These are phyloP conservation scores for Apiotrichum sp. DNA, from an alignment of 1,284 basidiomycete genomes.

Conservation along the genomic window DNA sequence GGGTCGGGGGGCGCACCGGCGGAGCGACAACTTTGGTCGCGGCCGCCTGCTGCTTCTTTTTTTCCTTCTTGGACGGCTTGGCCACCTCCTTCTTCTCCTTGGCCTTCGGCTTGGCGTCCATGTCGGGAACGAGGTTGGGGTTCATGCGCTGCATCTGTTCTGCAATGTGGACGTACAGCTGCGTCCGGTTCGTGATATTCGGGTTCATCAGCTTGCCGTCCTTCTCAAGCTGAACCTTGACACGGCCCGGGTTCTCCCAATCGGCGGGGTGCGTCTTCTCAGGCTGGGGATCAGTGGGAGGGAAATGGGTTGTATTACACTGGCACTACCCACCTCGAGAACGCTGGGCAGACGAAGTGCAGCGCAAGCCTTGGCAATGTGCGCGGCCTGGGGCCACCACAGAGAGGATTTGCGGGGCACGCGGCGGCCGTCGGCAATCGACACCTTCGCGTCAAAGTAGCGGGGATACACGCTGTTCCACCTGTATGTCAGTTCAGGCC, in stretches of 20 bases:
- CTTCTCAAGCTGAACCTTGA: conserved; percentile 83
- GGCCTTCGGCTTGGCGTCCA: background rate
- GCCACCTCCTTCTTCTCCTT: conserved; percentile 10
- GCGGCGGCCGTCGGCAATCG: conserved; percentile 75
- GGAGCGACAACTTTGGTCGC: background rate
- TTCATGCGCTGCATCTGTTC: conserved; percentile 67
- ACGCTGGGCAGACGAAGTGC: conserved; percentile 70
- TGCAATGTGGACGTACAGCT: conserved; percentile 69
- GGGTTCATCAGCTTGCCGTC: conserved; percentile 68
- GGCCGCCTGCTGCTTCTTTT: conserved; percentile 5
- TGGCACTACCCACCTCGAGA: conserved; percentile 54
- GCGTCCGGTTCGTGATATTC: conserved; percentile 73
- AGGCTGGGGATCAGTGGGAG: conserved; percentile 24
- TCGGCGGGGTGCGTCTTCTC: conserved; percentile 86
- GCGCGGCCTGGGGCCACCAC: conserved; percentile 92
- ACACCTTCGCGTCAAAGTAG: conserved; percentile 91
- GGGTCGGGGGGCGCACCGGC: conserved; percentile 18
- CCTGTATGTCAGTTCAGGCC: conserved; percentile 47
- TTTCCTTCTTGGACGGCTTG: background rate
- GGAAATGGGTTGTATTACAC: conserved; percentile 11
- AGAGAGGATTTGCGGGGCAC: conserved; percentile 70
- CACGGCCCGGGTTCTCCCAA: conserved; percentile 92
- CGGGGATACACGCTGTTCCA: conserved; percentile 96
- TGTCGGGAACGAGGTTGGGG: conserved; percentile 56
- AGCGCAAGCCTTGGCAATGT: conserved; percentile 77